Evolutionary conservation across 768 basidiomycete genomes (phyloP).

Genomic region (Tylopilus rubrobrunneus): DNA sequence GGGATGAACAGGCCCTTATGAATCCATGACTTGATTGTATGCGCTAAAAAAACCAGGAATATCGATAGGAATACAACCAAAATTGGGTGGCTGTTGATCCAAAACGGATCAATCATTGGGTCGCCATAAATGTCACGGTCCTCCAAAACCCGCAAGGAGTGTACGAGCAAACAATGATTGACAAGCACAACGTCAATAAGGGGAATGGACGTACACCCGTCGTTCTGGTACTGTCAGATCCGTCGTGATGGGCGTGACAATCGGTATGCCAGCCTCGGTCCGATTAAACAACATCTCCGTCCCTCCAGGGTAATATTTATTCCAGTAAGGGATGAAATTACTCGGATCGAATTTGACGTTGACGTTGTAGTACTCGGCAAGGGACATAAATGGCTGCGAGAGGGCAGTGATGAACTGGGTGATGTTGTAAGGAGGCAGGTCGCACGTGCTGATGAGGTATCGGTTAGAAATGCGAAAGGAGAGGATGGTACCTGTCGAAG

Average conservation of each 20-base stretch:
- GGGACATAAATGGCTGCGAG: slow-evolving; percentile 23
- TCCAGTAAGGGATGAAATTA: slow-evolving; percentile 11
- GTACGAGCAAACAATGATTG: neutral
- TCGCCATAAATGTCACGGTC: slow-evolving; percentile 3
- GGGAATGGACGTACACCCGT: slow-evolving; percentile 11
- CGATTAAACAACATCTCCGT: slow-evolving; percentile 19
- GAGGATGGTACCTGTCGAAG: slow-evolving; percentile 28
- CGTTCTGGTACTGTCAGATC: slow-evolving; percentile 1
- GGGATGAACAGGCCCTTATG: neutral
- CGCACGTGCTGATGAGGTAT: neutral
- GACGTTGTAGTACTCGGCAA: slow-evolving; percentile 20
- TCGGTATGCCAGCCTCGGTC: slow-evolving; percentile 1
- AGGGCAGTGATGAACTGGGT: slow-evolving; percentile 29
- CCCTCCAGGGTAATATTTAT: neutral
- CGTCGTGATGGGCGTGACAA: neutral
- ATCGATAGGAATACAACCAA: neutral
- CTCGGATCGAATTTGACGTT: slow-evolving; percentile 15
- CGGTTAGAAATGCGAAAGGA: neutral
- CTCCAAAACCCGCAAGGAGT: slow-evolving; percentile 13
- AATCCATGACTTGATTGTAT: too few relatives aligned
- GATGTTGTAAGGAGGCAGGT: slow-evolving; percentile 19
- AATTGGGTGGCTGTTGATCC: neutral
- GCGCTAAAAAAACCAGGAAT: neutral
- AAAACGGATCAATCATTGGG: slow-evolving; percentile 2
- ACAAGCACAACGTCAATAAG: neutral